These are phyloP conservation scores for Russula virescens DNA, from an alignment of 768 basidiomycete species.

Conservation along the genomic window DNA sequence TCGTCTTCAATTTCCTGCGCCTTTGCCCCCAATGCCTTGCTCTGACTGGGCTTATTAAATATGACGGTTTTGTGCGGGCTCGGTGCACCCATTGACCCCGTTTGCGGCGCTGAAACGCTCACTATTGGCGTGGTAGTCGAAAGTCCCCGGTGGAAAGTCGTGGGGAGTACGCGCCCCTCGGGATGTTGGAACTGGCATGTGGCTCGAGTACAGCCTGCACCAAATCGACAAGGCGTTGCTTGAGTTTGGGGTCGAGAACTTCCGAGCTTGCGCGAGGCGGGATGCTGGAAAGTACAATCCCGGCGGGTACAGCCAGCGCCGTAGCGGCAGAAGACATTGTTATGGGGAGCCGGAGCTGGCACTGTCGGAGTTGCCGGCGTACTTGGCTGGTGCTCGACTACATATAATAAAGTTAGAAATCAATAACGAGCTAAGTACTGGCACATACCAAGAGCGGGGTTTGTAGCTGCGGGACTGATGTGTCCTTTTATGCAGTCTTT, in stretches of 20 bases:
- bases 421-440: background rate
- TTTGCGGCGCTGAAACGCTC: constrained; percentile 54
- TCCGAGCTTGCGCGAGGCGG: constrained; percentile 25
- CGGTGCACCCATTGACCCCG: constrained; percentile 56
- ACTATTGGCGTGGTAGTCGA: constrained; percentile 55
- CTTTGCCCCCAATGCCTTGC: constrained; percentile 38
- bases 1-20: constrained; percentile 65
- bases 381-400: constrained; percentile 21
- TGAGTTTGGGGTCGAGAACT: constrained; percentile 17
- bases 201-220: constrained; percentile 72
- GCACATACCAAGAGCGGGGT: constrained; percentile 49
- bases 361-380: constrained; percentile 37
- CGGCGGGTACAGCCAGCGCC: constrained; percentile 81
- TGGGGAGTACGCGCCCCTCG: constrained; percentile 72
- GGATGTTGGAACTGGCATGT: constrained; percentile 80
- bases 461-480: constrained; percentile 77
- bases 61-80: constrained; percentile 67
- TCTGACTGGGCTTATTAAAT: constrained; percentile 48
- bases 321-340: constrained; percentile 63
- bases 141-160: constrained; percentile 75
- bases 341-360: constrained; percentile 28
- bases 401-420: constrained; percentile 5
- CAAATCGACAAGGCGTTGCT: constrained; percentile 63
- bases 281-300: constrained; percentile 62
- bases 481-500: constrained; percentile 91